Evolutionary conservation across 805 yeast species (phyloP), one percentile per base, ranked within the genome.

Genomic region (Starmerella asiatica): DNA sequence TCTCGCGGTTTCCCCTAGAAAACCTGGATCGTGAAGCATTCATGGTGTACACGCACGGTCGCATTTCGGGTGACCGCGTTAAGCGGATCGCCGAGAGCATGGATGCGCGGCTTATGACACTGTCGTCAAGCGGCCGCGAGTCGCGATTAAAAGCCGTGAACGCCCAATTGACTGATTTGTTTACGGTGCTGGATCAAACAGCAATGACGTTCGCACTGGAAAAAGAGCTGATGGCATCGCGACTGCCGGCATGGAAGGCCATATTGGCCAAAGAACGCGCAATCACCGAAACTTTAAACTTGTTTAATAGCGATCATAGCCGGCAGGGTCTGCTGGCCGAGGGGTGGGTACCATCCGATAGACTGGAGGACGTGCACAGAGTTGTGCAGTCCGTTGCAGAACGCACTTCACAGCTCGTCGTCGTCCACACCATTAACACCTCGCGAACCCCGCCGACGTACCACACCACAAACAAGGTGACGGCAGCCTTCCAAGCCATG

Each of bases 381-480:
- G 70, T 83, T 1, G 62, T 88, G 43, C 71, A 76, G 49, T 76
- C 71, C 30, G 69, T 75, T 38, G 72, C 79, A 21, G 73, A 71
- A 49, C 26, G 21, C 6, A 40, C 42, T 8, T 42, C 63, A 37
- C 59, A 67, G 14, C 61, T 65, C 16, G 53, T 57, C 15, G 73
- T 72, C 16, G 56, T 74, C 21, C 70, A 68, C 45, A 67, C 69
- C 34, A 70, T 91, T 37, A 71, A 73, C 39, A 88, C 97, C 5
- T 75, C 77, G 36, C 75, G 77, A 60, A 72, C 81, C 5, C 98
- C 98, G 2, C 99, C 99, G 36, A 91, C 99, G 1, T 85, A 67
- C 59, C 94, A 85, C 62, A 76, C 80, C 56, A 82, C 93, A n/a
- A 91, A 88, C 63, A 88, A 88, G 62, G 85, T 91, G 59, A 86